Evolutionary conservation across 192 early-diverging fungal genomes (phyloP).

Genomic region (Linnemannia hyalina): DNA sequence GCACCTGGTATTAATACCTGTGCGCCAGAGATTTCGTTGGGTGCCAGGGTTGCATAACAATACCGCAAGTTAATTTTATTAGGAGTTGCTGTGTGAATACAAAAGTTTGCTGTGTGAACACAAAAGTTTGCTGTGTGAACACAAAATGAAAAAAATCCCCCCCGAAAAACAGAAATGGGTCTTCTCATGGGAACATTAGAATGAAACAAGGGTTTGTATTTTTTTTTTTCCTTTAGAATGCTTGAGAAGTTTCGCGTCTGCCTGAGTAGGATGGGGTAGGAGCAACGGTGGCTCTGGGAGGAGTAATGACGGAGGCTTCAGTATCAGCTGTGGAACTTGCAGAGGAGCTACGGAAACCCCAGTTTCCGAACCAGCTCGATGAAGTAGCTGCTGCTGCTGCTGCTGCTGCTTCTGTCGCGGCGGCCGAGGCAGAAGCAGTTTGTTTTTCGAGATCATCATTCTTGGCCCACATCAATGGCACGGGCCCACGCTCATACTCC

Average conservation of each 20-base stretch:
- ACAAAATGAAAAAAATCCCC: neutral
- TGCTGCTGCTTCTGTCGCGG: neutral
- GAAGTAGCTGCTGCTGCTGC: neutral
- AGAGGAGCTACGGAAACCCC: neutral
- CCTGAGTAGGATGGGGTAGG: neutral
- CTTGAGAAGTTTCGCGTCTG: neutral
- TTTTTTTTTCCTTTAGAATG: neutral
- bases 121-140: neutral
- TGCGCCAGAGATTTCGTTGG: too few relatives aligned
- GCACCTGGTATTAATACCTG: conserved; percentile 27
- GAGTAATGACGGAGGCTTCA: neutral
- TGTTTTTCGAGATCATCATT: conserved; percentile 21
- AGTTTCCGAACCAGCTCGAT: neutral
- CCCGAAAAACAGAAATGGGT: too few relatives aligned
- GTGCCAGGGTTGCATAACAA: too few relatives aligned
- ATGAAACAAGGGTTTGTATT: neutral
- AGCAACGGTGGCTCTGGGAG: neutral
- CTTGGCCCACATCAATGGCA: conserved; percentile 27
- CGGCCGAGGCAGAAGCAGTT: neutral
- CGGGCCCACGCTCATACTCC: conserved; percentile 27
- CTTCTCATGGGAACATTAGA: neutral
- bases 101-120: neutral
- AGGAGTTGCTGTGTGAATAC: neutral
- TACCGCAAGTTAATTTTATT: neutral
- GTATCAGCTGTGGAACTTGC: neutral